Percentiles rank a stretch among this genome's conserved stretches.
Conservation (phyloP, 169 alveolate species). For the Theileria sp. region DNA sequence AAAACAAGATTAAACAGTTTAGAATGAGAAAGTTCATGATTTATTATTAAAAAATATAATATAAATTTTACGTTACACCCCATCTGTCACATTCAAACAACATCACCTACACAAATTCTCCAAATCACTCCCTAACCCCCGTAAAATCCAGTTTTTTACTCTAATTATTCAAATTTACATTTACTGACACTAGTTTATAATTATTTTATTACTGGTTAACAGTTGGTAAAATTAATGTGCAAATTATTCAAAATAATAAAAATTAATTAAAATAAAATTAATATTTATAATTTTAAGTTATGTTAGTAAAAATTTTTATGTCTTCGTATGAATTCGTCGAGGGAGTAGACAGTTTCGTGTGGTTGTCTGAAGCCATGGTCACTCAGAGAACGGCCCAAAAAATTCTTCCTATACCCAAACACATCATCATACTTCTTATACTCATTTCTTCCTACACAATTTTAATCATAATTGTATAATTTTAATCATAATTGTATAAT, state of each 20-base stretch:
- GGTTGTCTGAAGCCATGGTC: neutral
- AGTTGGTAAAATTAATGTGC: no score
- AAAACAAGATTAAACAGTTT: neutral
- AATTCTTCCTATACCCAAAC: neutral
- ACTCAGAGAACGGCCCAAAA: neutral
- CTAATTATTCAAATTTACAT: no score
- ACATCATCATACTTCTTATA: neutral
- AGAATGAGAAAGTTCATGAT: neutral
- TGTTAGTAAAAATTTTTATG: neutral
- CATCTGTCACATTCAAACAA: neutral
- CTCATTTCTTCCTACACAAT: neutral
- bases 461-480: neutral
- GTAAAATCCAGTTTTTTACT: neutral
- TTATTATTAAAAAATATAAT: neutral
- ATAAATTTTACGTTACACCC: neutral
- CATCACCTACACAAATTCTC: neutral
- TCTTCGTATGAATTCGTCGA: conserved; percentile 5
- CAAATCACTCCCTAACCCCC: neutral
- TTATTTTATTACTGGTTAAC: neutral
- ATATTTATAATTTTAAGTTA: no score
- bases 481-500: no score
- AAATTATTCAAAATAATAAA: no score
- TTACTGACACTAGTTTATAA: neutral
- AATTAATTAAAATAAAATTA: no score
- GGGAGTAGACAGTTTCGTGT: neutral